These are phyloP conservation scores for Loxodes magnus DNA, from an alignment of 73 alveolate genomes.

Conservation along the genomic window DNA sequence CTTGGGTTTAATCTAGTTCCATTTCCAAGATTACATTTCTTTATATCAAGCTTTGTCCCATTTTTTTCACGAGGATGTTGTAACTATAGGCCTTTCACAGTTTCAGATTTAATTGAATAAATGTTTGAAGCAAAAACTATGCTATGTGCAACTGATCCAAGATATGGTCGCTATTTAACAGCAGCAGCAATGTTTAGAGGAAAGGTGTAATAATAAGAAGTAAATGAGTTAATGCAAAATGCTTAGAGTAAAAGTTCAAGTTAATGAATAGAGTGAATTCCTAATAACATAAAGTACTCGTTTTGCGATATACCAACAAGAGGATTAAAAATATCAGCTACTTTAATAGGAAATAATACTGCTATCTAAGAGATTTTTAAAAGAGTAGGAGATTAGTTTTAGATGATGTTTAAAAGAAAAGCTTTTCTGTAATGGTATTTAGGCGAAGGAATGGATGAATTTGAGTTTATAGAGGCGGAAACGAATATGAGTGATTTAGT, in stretches of 20 bases:
- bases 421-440: constrained; percentile 86
- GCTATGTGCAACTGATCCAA: constrained; percentile 98
- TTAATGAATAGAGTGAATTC: constrained; percentile 94
- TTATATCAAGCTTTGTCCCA: constrained; percentile 98
- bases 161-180: constrained; percentile 93
- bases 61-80: constrained; percentile 94
- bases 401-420: constrained; percentile 81
- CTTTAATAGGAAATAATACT: constrained; percentile 64
- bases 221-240: constrained; percentile 88
- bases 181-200: constrained; percentile 98
- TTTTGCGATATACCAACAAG: constrained; percentile 79
- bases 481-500: constrained; percentile 93
- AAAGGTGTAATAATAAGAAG: constrained; percentile 93
- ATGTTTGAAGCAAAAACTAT: constrained; percentile 98
- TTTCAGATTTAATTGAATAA: constrained; percentile 95
- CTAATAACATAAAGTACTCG: constrained; percentile 87
- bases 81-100: constrained; percentile 96
- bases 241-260: constrained; percentile 87
- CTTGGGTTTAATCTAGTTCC: constrained; percentile 97
- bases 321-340: constrained; percentile 54
- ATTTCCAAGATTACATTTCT: constrained; percentile 99
- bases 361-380: constrained; percentile 64
- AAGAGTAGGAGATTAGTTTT: constrained; percentile 69
- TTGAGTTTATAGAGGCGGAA: constrained; percentile 92
- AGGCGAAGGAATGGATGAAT: constrained; percentile 82